Evolutionary conservation across 2,329 filamentous ascomycete species (phyloP).

Genomic region (Zymoseptoria brevis): DNA sequence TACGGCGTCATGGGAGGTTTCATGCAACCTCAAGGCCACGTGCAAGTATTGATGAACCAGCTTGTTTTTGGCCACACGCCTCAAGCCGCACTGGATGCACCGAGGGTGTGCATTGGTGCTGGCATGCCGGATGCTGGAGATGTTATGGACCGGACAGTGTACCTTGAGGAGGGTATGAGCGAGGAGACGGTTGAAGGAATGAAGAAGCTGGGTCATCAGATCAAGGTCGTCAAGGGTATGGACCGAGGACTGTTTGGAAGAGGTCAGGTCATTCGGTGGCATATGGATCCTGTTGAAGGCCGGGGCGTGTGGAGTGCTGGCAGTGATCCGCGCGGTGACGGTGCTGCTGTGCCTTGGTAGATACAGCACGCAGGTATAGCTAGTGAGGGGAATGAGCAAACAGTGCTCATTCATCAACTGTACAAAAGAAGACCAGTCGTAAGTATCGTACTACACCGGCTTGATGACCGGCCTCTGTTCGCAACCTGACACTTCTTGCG

Average conservation of each 20-base stretch:
- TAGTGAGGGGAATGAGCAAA: neutral
- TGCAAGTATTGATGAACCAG: constrained; percentile 88
- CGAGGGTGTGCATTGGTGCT: constrained; percentile 78
- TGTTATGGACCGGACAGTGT: constrained; percentile 57
- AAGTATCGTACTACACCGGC: too few relatives aligned
- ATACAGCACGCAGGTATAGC: neutral
- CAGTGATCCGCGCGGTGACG: constrained; percentile 82
- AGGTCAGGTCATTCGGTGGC: constrained; percentile 76
- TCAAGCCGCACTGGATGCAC: constrained; percentile 83
- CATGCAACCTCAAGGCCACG: constrained; percentile 96
- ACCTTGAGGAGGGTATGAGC: constrained; percentile 74
- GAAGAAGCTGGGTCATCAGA: constrained; percentile 61
- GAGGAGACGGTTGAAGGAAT: constrained; percentile 60
- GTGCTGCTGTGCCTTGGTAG: constrained; percentile 48
- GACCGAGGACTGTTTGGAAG: constrained; percentile 67
- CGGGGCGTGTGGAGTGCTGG: constrained; percentile 75
- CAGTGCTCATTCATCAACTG: neutral
- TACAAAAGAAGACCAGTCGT: too few relatives aligned
- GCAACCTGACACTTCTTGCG: too few relatives aligned
- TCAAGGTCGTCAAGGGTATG: constrained; percentile 60
- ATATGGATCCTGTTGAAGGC: constrained; percentile 59
- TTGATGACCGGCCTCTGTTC: too few relatives aligned
- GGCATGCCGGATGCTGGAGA: constrained; percentile 56
- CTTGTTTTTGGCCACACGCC: constrained; percentile 72
- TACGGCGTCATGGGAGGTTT: constrained; percentile 98